Conservation (phyloP, 495 filamentous ascomycete genomes). For the Annulohypoxylon maeteangense region DNA sequence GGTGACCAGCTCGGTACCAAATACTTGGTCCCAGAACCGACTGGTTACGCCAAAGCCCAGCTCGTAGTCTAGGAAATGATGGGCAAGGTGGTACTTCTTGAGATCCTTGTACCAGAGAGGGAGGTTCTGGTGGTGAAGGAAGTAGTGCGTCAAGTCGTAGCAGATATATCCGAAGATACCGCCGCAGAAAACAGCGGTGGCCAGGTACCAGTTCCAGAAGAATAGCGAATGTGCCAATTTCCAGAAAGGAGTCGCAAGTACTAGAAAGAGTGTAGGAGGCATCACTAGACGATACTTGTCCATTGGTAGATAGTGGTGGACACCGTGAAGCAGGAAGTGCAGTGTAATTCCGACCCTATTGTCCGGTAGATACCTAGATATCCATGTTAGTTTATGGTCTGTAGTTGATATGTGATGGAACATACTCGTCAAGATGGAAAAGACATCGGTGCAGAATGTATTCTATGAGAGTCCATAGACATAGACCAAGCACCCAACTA, state of each 20-base stretch:
- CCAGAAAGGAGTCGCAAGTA: conserved; percentile 91
- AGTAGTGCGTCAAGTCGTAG: conserved; percentile 98
- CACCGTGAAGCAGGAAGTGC: conserved; percentile 95
- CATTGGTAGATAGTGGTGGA: conserved; percentile 99
- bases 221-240: conserved; percentile 88
- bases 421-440: conserved; percentile 93
- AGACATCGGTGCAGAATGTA: conserved; percentile 90
- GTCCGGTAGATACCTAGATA: conserved; percentile 82
- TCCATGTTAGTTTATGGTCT: conserved; percentile 27
- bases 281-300: conserved; percentile 96
- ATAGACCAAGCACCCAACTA: conserved; percentile 74
- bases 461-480: conserved; percentile 89
- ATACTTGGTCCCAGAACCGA: conserved; percentile 93
- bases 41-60: conserved; percentile 99
- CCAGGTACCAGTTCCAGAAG: conserved; percentile 85
- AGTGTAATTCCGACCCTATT: conserved; percentile 87
- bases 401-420: conserved; percentile 14
- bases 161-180: conserved; percentile 95
- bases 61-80: conserved; percentile 96
- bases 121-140: conserved; percentile 96
- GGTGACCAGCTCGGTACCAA: conserved; percentile 82
- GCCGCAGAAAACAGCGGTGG: conserved; percentile 80
- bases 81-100: conserved; percentile 96
- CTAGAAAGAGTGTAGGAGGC: conserved; percentile 89
- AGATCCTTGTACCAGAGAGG: conserved; percentile 86